Conservation (phyloP, 1,139 yeast genomes). For the Debaryomyces subglobosus region DNA sequence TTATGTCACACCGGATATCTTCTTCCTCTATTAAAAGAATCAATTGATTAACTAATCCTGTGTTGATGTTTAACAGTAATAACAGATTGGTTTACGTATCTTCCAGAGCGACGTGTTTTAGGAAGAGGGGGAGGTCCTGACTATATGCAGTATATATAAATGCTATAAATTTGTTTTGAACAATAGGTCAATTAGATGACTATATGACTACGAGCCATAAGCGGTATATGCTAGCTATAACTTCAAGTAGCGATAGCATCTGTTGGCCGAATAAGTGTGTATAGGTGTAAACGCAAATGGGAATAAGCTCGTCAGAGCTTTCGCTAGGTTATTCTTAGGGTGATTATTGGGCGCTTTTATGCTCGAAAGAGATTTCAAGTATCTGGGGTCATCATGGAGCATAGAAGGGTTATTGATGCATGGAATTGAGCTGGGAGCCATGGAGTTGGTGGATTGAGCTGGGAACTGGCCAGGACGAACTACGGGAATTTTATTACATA, state of each 20-base stretch:
- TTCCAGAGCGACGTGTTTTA: conserved; percentile 5
- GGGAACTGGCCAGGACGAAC: not conserved
- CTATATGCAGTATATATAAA: not conserved
- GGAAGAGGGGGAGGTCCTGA: not conserved
- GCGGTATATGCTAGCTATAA: not conserved
- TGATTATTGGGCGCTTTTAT: not conserved
- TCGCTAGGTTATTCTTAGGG: not conserved
- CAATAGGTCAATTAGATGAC: not conserved
- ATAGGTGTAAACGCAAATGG: not conserved
- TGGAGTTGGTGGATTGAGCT: too few species aligned
- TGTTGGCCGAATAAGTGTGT: not conserved
- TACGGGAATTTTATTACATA: not conserved
- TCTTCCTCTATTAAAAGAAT: not conserved
- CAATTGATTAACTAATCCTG: not conserved
- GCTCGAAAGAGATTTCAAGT: not conserved
- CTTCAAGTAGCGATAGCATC: not conserved
- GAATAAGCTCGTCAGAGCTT: too few species aligned
- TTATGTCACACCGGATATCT: not conserved
- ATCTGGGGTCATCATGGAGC: not conserved
- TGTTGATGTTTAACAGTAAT: not conserved
- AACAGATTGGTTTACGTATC: not conserved
- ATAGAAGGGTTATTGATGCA: not conserved
- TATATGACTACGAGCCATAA: not conserved
- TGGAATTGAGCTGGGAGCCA: not conserved
- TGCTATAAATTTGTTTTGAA: not conserved